These are phyloP conservation scores for Mycocentrospora acerina DNA, from an alignment of 2,329 filamentous ascomycete species.

Conservation along the genomic window DNA sequence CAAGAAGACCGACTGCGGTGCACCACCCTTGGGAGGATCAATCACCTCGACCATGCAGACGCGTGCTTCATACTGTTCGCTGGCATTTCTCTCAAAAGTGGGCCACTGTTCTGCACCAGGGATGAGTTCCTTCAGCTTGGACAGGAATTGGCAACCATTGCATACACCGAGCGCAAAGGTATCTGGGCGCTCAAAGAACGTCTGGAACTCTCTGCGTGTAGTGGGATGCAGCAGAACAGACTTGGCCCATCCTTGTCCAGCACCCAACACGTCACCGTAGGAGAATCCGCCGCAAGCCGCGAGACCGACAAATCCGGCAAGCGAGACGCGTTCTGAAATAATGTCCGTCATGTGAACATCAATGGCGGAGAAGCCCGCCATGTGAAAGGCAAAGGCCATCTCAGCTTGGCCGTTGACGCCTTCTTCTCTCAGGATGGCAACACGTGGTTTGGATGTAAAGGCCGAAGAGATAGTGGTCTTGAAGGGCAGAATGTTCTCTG, in stretches of 20 bases:
- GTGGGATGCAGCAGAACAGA: slow-evolving; percentile 82
- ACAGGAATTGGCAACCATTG: slow-evolving; percentile 96
- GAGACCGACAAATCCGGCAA: slow-evolving; percentile 81
- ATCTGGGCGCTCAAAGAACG: slow-evolving; percentile 83
- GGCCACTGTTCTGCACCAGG: slow-evolving; percentile 83
- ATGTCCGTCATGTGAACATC: slow-evolving; percentile 97
- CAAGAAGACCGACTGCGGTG: slow-evolving; percentile 73
- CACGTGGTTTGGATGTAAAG: slow-evolving; percentile 67
- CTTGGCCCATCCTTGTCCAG: slow-evolving; percentile 96
- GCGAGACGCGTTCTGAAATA: slow-evolving; percentile 74
- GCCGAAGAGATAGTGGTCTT: slow-evolving; percentile 61
- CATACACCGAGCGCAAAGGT: slow-evolving; percentile 94
- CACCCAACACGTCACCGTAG: slow-evolving; percentile 87
- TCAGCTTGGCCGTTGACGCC: slow-evolving; percentile 96
- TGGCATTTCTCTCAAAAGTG: slow-evolving; percentile 79
- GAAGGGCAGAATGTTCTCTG: slow-evolving; percentile 73
- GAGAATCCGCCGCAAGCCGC: slow-evolving; percentile 97
- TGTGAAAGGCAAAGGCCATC: slow-evolving; percentile 94
- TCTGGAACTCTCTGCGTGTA: slow-evolving; percentile 74
- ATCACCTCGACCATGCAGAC: slow-evolving; percentile 81
- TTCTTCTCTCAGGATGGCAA: slow-evolving; percentile 92
- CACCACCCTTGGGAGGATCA: slow-evolving; percentile 52
- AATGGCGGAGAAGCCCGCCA: slow-evolving; percentile 85
- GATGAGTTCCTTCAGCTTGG: slow-evolving; percentile 78
- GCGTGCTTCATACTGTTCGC: slow-evolving; percentile 87